phyloP scores from a whole-genome alignment of 2,329 filamentous ascomycete genomes.

The Sporothrix sp. region DNA sequence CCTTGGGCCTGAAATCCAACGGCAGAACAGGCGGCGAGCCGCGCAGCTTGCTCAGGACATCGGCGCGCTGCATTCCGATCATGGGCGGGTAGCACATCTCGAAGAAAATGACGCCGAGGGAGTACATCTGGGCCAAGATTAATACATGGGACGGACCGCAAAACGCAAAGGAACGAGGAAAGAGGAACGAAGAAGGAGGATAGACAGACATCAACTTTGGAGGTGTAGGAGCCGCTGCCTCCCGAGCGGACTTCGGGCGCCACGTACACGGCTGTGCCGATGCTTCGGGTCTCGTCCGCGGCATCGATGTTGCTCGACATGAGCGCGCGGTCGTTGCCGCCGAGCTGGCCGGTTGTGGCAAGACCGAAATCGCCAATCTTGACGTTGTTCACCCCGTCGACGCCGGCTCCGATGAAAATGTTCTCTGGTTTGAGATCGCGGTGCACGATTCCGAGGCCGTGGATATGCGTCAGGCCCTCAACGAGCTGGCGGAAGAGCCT shows the following conservation, averaged over 20 bases:
- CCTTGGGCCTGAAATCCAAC: conserved; percentile 55
- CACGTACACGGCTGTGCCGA: conserved; percentile 79
- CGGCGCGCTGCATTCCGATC: conserved; percentile 53
- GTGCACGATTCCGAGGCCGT: conserved; percentile 84
- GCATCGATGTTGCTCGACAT: conserved; percentile 33
- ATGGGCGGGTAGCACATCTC: conserved; percentile 78
- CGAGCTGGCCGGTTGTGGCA: conserved; percentile 70
- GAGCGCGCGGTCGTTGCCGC: conserved; percentile 14
- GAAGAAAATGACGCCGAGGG: conserved; percentile 92
- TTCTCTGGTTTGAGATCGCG: conserved; percentile 96
- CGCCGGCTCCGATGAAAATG: conserved; percentile 66
- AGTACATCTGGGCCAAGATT: conserved; percentile 65
- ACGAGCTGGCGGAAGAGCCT: conserved; percentile 82
- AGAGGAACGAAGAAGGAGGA: neutral
- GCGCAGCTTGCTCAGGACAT: conserved; percentile 58
- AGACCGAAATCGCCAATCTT: conserved; percentile 96
- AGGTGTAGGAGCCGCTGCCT: conserved; percentile 68
- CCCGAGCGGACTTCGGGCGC: conserved; percentile 81
- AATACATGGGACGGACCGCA: conserved; percentile 10
- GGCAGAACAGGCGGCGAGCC: conserved; percentile 61
- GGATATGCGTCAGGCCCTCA: conserved; percentile 83
- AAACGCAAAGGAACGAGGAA: neutral
- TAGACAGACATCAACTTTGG: conserved; percentile 73
- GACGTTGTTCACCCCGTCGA: conserved; percentile 74
- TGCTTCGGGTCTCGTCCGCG: conserved; percentile 59